Conservation (phyloP, 768 basidiomycete genomes). For the Boletus speciosus region DNA sequence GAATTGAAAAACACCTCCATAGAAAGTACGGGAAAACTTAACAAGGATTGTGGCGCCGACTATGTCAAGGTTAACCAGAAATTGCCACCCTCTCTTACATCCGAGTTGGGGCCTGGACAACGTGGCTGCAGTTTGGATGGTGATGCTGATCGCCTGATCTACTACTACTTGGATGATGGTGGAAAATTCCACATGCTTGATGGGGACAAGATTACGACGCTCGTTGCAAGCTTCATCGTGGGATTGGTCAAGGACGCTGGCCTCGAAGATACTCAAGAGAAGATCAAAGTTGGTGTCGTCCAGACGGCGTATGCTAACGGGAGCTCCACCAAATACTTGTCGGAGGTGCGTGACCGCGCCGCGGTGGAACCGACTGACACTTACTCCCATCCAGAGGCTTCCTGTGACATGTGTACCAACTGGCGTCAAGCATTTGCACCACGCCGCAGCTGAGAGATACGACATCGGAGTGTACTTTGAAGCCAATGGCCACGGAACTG, state of each 20-base stretch:
- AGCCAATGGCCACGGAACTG: conserved; percentile 98
- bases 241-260: conserved; percentile 86
- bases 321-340: conserved; percentile 88
- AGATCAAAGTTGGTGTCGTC: conserved; percentile 87
- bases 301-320: conserved; percentile 99
- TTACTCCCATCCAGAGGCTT: conserved; percentile 57
- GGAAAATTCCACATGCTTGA: conserved; percentile 88
- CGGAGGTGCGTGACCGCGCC: conserved; percentile 50
- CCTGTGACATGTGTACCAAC: conserved; percentile 95
- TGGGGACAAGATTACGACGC: conserved; percentile 95
- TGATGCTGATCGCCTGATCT: conserved; percentile 96
- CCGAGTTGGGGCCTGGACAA: conserved; percentile 63
- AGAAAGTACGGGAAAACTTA: conserved; percentile 67
- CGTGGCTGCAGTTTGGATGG: conserved; percentile 94
- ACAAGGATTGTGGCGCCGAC: conserved; percentile 90
- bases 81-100: conserved; percentile 71
- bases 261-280: conserved; percentile 49
- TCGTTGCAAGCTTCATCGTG: conserved; percentile 90
- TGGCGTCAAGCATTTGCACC: conserved; percentile 97
- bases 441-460: conserved; percentile 89
- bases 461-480: conserved; percentile 99
- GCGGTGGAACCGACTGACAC: neutral
- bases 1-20: conserved; percentile 67
- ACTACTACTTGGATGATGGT: conserved; percentile 82
- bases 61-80: conserved; percentile 93